Evolutionary conservation across 2,329 filamentous ascomycete genomes (phyloP), one percentile per base, ranked within the genome.

Genomic region (Neopestalotiopsis sp.): DNA sequence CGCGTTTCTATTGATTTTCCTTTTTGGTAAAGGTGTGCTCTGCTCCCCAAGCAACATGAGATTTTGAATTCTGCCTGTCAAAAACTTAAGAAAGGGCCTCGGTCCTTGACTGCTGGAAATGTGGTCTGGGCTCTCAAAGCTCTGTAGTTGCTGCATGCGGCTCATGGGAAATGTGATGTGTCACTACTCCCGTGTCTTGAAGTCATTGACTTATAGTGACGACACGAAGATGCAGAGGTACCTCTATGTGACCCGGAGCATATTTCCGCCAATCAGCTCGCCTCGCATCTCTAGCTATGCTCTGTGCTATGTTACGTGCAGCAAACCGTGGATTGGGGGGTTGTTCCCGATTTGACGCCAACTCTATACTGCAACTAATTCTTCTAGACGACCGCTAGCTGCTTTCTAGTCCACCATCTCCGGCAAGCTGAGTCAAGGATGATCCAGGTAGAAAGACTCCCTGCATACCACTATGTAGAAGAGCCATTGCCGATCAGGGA

Each of bases 191-290:
- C n/a, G 42, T 69, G 59, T 72, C 67, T 71, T 74, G 72, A 69
- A 65, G 72, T 74, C 72, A 74, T 72, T 61, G 72, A 74, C 63
- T 72, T 57, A 49, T 64, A 24, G 63, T 65, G 63, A 65, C 63
- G 42, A 56, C 45, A 65, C 63, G 40, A 65, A 14, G 24, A 38
- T 5, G 20, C 40, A 24, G 32, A 28, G 14, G 42, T 32, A 28
- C 28, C 17, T 20, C 13, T 57, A 6, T 57, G 63, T 57, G 49
- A 65, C 63, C n/a, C 63, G 42, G 63, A 57, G 45, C 20, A 38
- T 24, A n/a, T n/a, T 56, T 17, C 63, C 42, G 30, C 63, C 63
- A 65, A 65, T 65, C n/a, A 57, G 24, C 28, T 34, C 24, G 63
- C 32, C 17, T 56, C 42, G 17, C 9, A 30, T 12, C 13, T 4